Percentiles rank a stretch among this genome's conserved stretches.
Conservation (phyloP, 2,329 filamentous ascomycete species). For the Chrysoporthe deuterocubensis region DNA sequence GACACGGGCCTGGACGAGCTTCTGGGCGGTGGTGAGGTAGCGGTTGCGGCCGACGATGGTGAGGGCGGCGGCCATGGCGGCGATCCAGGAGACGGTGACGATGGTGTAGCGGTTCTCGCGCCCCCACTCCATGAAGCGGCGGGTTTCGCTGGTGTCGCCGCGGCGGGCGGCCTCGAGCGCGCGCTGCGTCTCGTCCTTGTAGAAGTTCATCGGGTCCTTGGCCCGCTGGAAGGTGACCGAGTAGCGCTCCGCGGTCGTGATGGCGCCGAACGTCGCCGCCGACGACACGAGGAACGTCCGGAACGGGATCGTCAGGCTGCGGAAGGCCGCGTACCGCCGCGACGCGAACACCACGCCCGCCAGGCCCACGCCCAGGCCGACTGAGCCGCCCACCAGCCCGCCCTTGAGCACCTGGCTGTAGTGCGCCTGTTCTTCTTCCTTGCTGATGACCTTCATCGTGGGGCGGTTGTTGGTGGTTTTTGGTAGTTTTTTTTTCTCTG, state of each 20-base stretch:
- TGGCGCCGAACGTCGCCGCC: slow-evolving; percentile 80
- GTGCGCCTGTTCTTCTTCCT: slow-evolving; percentile 88
- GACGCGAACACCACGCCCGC: slow-evolving; percentile 70
- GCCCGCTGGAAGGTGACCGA: slow-evolving; percentile 67
- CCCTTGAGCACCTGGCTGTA: slow-evolving; percentile 81
- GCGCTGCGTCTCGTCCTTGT: slow-evolving; percentile 66
- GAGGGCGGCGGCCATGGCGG: slow-evolving; percentile 76
- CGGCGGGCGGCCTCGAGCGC: slow-evolving; percentile 57
- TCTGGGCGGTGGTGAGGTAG: slow-evolving; percentile 76
- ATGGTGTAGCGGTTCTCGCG: slow-evolving; percentile 84
- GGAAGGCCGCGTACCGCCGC: slow-evolving; percentile 74
- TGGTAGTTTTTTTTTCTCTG: background rate
- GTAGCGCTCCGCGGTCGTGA: slow-evolving; percentile 81
- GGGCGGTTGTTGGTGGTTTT: slow-evolving; percentile 32
- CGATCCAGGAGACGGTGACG: slow-evolving; percentile 81
- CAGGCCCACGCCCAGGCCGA: slow-evolving; percentile 70
- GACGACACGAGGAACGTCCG: slow-evolving; percentile 88
- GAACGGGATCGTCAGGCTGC: slow-evolving; percentile 84
- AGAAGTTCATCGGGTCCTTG: slow-evolving; percentile 69
- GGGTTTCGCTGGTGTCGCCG: slow-evolving; percentile 52
- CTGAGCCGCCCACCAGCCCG: slow-evolving; percentile 71
- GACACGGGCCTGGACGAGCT: slow-evolving; percentile 91
- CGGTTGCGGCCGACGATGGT: slow-evolving; percentile 77
- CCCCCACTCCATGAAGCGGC: slow-evolving; percentile 72
- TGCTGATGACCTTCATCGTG: slow-evolving; percentile 91